These are phyloP conservation scores for Lepidium aucheri DNA, from an alignment of 345 rosid species.

Conservation along the genomic window DNA sequence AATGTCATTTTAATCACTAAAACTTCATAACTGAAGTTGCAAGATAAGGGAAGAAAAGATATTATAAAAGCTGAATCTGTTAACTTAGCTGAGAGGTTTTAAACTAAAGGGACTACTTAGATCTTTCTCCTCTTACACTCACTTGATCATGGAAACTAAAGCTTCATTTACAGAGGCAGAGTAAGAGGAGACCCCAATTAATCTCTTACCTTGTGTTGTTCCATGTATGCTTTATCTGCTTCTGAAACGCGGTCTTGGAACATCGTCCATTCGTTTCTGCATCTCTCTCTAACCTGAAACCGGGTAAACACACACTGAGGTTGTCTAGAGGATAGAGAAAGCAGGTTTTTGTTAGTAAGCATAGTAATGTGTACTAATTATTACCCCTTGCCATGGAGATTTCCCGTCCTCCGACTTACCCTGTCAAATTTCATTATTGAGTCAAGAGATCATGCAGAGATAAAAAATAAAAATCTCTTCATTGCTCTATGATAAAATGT, in stretches of 20 bases:
- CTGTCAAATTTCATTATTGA: constrained; percentile 30
- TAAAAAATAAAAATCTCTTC: neutral
- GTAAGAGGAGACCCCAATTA: neutral
- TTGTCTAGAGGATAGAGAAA: neutral
- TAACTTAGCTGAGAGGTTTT: neutral
- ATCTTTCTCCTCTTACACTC: constrained; percentile 15
- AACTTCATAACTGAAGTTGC: neutral
- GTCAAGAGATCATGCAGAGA: neutral
- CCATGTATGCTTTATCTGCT: constrained; percentile 54
- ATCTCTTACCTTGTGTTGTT: constrained; percentile 4
- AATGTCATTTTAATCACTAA: neutral
- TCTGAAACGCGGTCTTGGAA: constrained; percentile 58
- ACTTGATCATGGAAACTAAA: constrained; percentile 18
- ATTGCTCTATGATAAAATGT: neutral
- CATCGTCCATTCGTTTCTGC: constrained; percentile 73
- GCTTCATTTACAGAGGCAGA: constrained; percentile 19
- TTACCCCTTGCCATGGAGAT: constrained; percentile 89
- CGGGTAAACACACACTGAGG: neutral
- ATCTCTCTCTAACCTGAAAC: constrained; percentile 71
- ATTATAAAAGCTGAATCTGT: neutral
- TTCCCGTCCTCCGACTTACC: constrained; percentile 56
- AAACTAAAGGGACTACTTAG: neutral
- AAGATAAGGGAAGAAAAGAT: neutral
- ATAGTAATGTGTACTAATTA: constrained; percentile 10
- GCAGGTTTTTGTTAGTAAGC: neutral